Conservation (phyloP, 176 grass and related monocot genomes). For the Oryza meridionalis region DNA sequence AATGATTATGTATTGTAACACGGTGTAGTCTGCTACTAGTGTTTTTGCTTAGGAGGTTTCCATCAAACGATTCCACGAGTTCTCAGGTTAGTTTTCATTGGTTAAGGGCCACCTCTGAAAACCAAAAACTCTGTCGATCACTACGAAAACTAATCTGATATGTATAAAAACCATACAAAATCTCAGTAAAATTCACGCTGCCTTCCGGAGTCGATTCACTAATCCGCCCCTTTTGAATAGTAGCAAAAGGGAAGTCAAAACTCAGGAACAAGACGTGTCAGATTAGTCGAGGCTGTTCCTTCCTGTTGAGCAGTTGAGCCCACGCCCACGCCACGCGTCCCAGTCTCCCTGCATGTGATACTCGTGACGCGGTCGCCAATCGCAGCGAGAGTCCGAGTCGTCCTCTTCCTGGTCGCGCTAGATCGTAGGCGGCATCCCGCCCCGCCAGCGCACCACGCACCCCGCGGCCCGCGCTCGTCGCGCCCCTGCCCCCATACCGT, state of each 20-base stretch:
- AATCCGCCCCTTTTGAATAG: no score
- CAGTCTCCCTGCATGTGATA: not conserved
- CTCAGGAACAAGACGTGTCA: not conserved
- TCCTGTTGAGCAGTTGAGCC: not conserved
- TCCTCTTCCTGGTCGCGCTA: constrained; percentile 19
- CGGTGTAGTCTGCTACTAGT: no score
- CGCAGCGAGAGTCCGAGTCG: not conserved
- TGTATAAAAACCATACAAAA: no score
- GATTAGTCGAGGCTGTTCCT: not conserved
- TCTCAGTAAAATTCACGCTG: no score
- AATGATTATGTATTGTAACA: no score
- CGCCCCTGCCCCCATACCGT: constrained; percentile 13
- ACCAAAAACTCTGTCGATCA: no score
- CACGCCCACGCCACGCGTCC: not conserved
- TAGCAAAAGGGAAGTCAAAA: not conserved
- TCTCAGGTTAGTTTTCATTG: no score
- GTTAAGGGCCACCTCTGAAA: no score
- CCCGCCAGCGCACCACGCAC: not conserved
- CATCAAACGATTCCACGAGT: no score
- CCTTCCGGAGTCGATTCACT: no score
- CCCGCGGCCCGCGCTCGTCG: not conserved
- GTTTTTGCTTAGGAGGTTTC: no score
- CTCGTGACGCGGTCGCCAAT: not conserved
- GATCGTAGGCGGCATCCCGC: constrained; percentile 15
- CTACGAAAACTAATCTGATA: no score